Evolutionary conservation across 805 yeast genomes (phyloP).

Genomic region (Metschnikowia matae): DNA sequence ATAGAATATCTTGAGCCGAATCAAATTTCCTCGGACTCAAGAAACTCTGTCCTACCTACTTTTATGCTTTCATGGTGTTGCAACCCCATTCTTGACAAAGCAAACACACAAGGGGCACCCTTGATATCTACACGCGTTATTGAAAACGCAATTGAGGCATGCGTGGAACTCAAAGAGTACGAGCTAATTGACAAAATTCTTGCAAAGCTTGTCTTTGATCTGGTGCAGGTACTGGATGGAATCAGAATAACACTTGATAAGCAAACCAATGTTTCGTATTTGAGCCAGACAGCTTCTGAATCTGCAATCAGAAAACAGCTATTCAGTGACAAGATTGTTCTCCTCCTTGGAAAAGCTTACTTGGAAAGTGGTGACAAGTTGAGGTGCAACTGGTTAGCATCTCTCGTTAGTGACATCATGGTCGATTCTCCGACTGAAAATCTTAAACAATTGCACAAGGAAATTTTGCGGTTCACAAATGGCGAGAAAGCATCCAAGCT

Average conservation of each 20-base stretch:
- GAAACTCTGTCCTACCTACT: conserved; percentile 12
- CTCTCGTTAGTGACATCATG: not conserved
- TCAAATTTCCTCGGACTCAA: conserved; percentile 12
- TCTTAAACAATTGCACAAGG: not conserved
- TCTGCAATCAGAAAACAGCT: conserved; percentile 1
- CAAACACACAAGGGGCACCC: not conserved
- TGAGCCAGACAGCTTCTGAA: not conserved
- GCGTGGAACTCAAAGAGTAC: conserved; percentile 24
- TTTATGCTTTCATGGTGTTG: conserved; percentile 23
- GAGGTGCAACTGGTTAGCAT: conserved; percentile 16
- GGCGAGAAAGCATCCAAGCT: not conserved
- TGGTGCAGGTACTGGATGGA: conserved; percentile 11
- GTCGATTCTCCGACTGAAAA: not conserved
- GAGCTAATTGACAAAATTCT: conserved; percentile 31
- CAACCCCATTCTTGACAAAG: conserved; percentile 5
- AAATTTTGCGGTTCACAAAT: not conserved
- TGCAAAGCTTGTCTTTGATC: conserved; percentile 25
- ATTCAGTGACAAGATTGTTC: conserved; percentile 9
- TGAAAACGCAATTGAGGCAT: conserved; percentile 26
- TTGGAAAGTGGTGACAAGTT: conserved; percentile 4
- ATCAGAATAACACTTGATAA: not conserved
- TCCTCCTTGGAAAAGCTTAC: conserved; percentile 11
- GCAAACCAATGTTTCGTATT: not conserved
- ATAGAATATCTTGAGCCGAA: conserved; percentile 25
- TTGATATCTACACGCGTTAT: conserved; percentile 20